phyloP scores from a whole-genome alignment of 129 eudicot species.

The Calendula officinalis region DNA sequence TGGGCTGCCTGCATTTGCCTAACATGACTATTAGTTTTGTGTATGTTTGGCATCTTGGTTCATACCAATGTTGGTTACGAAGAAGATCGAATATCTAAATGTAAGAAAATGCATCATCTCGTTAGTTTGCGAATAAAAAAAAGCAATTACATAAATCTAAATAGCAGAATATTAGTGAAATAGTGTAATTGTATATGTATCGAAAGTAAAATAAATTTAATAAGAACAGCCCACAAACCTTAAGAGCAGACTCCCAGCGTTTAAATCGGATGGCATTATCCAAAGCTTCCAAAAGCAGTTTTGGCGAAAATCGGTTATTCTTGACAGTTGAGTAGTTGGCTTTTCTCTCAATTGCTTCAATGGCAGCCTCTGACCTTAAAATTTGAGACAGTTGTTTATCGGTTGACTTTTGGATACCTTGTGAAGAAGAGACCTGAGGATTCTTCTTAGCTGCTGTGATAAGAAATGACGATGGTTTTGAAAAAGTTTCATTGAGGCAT shows the following conservation, averaged over 20 bases:
- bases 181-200: no score
- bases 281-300: conserved; percentile 80
- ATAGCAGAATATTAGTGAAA: no score
- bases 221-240: no score
- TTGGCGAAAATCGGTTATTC: conserved; percentile 64
- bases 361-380: conserved; percentile 73
- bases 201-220: no score
- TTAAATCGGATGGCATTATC: conserved; percentile 54
- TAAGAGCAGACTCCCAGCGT: conserved; percentile 94
- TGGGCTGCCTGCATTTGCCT: conserved; percentile 79
- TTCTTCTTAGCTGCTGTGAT: conserved; percentile 38
- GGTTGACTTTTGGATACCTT: conserved; percentile 43
- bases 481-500: conserved; percentile 34
- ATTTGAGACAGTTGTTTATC: conserved; percentile 67
- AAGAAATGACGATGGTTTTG: conserved; percentile 16
- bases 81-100: conserved; percentile 83
- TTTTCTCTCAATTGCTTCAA: conserved; percentile 68
- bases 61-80: conserved; percentile 94
- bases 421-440: conserved; percentile 19
- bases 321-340: conserved; percentile 56
- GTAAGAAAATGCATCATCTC: conserved; percentile 9
- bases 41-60: conserved; percentile 83
- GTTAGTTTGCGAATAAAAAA: not conserved
- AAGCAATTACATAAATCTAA: no score
- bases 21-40: conserved; percentile 80